Evolutionary conservation across 2,329 filamentous ascomycete genomes (phyloP).

Genomic region (Trichophyton schoenleinii): DNA sequence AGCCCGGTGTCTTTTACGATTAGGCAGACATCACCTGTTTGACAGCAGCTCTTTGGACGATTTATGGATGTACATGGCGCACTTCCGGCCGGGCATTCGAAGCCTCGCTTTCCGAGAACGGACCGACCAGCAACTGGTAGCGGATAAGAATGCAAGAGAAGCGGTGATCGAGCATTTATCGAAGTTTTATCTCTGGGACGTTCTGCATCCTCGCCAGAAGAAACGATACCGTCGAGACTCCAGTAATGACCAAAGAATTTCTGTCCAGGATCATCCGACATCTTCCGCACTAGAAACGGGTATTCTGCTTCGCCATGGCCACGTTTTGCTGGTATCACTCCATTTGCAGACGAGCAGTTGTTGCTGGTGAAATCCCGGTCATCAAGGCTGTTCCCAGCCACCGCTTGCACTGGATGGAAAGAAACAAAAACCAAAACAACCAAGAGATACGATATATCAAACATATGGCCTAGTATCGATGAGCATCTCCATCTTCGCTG

Average conservation of each 20-base stretch:
- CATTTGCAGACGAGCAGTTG: neutral
- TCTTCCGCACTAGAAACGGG: conserved; percentile 27
- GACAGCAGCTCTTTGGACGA: conserved; percentile 48
- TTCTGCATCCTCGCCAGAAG: no score
- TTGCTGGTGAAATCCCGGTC: neutral
- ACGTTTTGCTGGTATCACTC: neutral
- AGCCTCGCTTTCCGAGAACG: conserved; percentile 32
- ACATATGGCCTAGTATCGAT: neutral
- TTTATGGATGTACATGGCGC: conserved; percentile 42
- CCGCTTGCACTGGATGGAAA: neutral
- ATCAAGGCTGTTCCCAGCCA: neutral
- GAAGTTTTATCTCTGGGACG: neutral
- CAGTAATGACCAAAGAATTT: conserved; percentile 39
- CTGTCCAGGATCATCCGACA: conserved; percentile 35
- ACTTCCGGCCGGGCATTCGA: conserved; percentile 46
- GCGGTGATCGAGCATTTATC: neutral
- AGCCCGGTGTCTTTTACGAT: conserved; percentile 40
- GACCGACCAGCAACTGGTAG: neutral
- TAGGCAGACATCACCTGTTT: conserved; percentile 41
- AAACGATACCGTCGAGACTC: conserved; percentile 20
- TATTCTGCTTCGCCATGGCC: neutral
- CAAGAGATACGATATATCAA: neutral
- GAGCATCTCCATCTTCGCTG: neutral
- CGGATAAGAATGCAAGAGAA: neutral
- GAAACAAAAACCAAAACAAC: neutral